A percentile compares a stretch with the other conserved stretches of the same genome.
These are phyloP conservation scores for Neoboletus brunneissimus DNA, from an alignment of 768 basidiomycete species.

Conservation along the genomic window DNA sequence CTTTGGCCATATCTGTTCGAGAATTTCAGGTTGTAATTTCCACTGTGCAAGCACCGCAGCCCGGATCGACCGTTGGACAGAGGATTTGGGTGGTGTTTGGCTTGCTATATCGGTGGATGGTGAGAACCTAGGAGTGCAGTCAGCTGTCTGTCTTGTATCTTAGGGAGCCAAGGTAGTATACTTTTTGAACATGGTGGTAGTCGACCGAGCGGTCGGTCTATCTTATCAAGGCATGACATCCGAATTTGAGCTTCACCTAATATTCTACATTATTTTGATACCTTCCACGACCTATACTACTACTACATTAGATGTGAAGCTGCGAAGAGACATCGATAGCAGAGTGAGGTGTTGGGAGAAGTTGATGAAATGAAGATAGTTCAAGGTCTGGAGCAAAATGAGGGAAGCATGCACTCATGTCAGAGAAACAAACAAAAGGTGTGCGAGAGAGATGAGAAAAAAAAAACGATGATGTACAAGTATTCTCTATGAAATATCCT, in stretches of 20 bases:
- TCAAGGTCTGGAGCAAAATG: slow-evolving; percentile 23
- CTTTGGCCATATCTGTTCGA: slow-evolving; percentile 97
- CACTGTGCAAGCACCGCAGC: slow-evolving; percentile 76
- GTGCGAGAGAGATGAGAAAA: slow-evolving; percentile 15
- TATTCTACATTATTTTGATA: slow-evolving; percentile 30
- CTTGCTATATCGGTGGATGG: slow-evolving; percentile 80
- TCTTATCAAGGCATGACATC: slow-evolving; percentile 14
- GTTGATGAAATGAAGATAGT: slow-evolving; percentile 28
- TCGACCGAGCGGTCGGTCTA: neutral
- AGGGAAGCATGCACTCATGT: slow-evolving; percentile 25
- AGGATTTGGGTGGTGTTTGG: slow-evolving; percentile 90
- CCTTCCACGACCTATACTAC: slow-evolving; percentile 34
- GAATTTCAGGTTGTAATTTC: slow-evolving; percentile 72
- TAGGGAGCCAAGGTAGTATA: slow-evolving; percentile 26
- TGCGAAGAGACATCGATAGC: slow-evolving; percentile 33
- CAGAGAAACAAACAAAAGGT: slow-evolving; percentile 31
- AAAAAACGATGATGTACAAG: slow-evolving; percentile 30
- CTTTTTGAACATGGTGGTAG: slow-evolving; percentile 74
- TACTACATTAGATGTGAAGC: slow-evolving; percentile 38
- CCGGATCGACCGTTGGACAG: slow-evolving; percentile 88
- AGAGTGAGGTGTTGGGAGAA: slow-evolving; percentile 20
- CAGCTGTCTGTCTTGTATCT: slow-evolving; percentile 4
- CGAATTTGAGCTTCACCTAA: slow-evolving; percentile 11
- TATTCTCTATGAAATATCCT: slow-evolving; percentile 53
- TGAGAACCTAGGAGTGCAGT: slow-evolving; percentile 50